Evolutionary conservation across 2,329 filamentous ascomycete genomes (phyloP).

Genomic region (Scedosporium apiospermum): DNA sequence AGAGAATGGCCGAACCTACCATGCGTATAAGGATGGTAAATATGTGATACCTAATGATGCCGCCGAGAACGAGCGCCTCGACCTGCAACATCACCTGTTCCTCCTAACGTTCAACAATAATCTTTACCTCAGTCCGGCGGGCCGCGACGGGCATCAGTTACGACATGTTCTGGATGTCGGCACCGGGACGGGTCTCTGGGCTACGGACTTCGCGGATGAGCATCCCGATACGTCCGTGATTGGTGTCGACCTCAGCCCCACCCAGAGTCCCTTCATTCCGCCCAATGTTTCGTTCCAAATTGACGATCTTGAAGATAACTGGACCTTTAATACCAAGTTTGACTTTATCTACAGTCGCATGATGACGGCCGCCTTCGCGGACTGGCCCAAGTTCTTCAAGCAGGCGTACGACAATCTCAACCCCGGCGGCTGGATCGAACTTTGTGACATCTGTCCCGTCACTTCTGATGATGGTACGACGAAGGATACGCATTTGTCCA

Average conservation of each 20-base stretch:
- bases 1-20: conserved; percentile 18
- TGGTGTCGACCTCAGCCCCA: conserved; percentile 32
- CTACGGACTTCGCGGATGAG: conserved; percentile 19
- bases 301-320: conserved; percentile 31
- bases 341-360: conserved; percentile 29
- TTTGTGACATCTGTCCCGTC: conserved; percentile 28
- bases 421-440: conserved; percentile 34
- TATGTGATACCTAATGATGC: background rate
- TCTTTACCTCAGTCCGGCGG: conserved; percentile 13
- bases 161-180: conserved; percentile 19
- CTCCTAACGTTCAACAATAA: conserved; percentile 15
- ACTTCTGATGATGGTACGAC: too few relatives aligned
- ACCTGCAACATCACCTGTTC: conserved; percentile 19
- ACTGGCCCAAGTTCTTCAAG: conserved; percentile 22
- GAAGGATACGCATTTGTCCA: too few relatives aligned
- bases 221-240: conserved; percentile 15
- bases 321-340: conserved; percentile 27
- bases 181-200: conserved; percentile 23
- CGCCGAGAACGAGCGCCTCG: conserved; percentile 14
- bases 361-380: conserved; percentile 17
- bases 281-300: conserved; percentile 39
- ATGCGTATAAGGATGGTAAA: conserved; percentile 17
- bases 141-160: conserved; percentile 7
- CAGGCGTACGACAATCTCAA: conserved; percentile 21
- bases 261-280: conserved; percentile 31